phyloP scores from a whole-genome alignment of 2,329 filamentous ascomycete species.

The Scedosporium minutisporum region DNA sequence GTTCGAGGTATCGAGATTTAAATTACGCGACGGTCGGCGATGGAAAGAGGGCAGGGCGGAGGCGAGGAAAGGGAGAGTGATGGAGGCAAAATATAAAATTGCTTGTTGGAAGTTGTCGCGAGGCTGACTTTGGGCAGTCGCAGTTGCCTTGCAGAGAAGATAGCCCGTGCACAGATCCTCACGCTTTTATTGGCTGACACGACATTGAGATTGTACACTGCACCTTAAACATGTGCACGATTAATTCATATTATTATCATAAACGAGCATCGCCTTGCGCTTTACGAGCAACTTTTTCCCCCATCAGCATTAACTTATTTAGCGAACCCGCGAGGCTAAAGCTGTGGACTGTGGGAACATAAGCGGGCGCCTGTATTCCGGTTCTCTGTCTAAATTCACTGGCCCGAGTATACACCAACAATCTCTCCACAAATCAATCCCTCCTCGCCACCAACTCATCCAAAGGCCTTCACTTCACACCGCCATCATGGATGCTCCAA shows the following conservation, averaged over 20 bases:
- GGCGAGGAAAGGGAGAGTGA: not conserved
- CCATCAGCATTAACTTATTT: no score
- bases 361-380: no score
- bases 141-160: slow-evolving; percentile 5
- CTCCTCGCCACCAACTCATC: not conserved
- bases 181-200: slow-evolving; percentile 8
- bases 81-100: not conserved
- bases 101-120: not conserved
- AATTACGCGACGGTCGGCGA: not conserved
- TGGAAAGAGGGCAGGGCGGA: not conserved
- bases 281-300: no score
- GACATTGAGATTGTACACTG: not conserved
- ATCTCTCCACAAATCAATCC: not conserved
- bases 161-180: slow-evolving; percentile 1
- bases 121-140: slow-evolving; percentile 2
- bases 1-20: not conserved
- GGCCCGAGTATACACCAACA: no score
- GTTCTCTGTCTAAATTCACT: no score
- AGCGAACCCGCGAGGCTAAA: no score
- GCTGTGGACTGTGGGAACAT: no score
- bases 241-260: no score
- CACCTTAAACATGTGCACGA: not conserved
- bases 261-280: no score
- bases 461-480: slow-evolving; percentile 3
- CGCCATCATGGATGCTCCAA: slow-evolving; percentile 70